A percentile compares a stretch with the other conserved stretches of the same genome.
Evolutionary conservation across 345 rosid species (phyloP).

Genomic region (Brassica carinata): DNA sequence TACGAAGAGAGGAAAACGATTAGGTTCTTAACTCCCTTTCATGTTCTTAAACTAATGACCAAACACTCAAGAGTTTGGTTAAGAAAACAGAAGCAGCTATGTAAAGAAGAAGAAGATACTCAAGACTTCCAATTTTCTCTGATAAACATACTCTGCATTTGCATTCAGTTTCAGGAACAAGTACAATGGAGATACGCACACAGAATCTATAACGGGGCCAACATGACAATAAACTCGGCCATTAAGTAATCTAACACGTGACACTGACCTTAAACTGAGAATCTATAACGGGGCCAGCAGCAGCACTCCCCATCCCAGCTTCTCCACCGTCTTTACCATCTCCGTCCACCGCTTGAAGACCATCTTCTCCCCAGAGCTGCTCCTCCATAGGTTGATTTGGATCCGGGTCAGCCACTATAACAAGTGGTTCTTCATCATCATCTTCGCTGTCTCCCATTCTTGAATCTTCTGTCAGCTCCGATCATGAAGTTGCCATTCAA

Average conservation of each 20-base stretch:
- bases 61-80: too few species aligned
- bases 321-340: background rate
- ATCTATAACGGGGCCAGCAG: constrained; percentile 59
- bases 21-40: too few species aligned
- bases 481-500: constrained; percentile 67
- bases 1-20: too few species aligned
- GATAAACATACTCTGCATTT: constrained; percentile 34
- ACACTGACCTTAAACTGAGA: constrained; percentile 99
- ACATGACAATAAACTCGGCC: constrained; percentile 5
- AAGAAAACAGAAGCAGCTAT: background rate
- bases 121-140: constrained; percentile 10
- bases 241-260: constrained; percentile 35
- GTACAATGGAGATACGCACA: constrained; percentile 11
- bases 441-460: constrained; percentile 49
- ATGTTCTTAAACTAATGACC: too few species aligned
- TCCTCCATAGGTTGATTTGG: constrained; percentile 61
- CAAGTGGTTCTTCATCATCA: constrained; percentile 65
- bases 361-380: constrained; percentile 71
- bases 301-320: constrained; percentile 22
- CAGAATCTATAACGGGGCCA: too few species aligned
- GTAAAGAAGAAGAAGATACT: constrained; percentile 1
- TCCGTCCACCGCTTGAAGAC: background rate
- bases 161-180: constrained; percentile 36
- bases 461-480: constrained; percentile 54
- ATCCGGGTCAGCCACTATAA: constrained; percentile 70